These are phyloP conservation scores for Globisporangium polare DNA, from an alignment of 352 stramenopile genomes.

Conservation along the genomic window DNA sequence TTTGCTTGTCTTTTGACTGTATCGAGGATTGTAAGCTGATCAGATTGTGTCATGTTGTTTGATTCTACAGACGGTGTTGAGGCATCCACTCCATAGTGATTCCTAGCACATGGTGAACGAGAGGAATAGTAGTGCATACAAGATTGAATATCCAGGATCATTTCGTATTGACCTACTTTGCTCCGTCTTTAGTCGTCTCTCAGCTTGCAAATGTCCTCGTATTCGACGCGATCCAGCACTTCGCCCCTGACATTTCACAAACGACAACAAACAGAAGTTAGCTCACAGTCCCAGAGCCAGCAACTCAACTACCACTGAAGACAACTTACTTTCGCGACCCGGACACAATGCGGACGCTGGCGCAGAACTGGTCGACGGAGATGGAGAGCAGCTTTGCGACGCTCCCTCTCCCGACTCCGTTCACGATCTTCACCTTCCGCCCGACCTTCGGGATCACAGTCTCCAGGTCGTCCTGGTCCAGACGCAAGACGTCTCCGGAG, in stretches of 20 bases:
- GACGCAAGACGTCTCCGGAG: slow-evolving; percentile 68
- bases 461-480: slow-evolving; percentile 89
- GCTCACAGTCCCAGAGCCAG: background rate
- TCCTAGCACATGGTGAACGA: background rate
- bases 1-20: background rate
- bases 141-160: background rate
- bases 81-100: slow-evolving; percentile 3
- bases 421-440: slow-evolving; percentile 71
- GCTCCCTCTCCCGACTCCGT: slow-evolving; percentile 52
- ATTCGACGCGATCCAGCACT: slow-evolving; percentile 67
- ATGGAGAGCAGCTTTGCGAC: slow-evolving; percentile 73
- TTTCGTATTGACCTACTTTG: background rate
- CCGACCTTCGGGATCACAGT: slow-evolving; percentile 84
- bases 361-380: slow-evolving; percentile 60
- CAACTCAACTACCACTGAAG: background rate
- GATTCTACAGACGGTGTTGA: slow-evolving; percentile 7
- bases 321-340: slow-evolving; percentile 43
- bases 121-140: background rate
- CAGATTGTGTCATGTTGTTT: background rate
- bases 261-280: slow-evolving; percentile 8
- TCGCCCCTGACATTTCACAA: slow-evolving; percentile 36
- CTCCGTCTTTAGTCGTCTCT: slow-evolving; percentile 30
- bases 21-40: slow-evolving; percentile 1
- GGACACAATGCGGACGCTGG: slow-evolving; percentile 57
- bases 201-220: slow-evolving; percentile 81